A percentile compares a stretch with the other conserved stretches of the same genome.
These are phyloP conservation scores for Tulasnella sp. DNA, from an alignment of 768 basidiomycete species.

Conservation along the genomic window DNA sequence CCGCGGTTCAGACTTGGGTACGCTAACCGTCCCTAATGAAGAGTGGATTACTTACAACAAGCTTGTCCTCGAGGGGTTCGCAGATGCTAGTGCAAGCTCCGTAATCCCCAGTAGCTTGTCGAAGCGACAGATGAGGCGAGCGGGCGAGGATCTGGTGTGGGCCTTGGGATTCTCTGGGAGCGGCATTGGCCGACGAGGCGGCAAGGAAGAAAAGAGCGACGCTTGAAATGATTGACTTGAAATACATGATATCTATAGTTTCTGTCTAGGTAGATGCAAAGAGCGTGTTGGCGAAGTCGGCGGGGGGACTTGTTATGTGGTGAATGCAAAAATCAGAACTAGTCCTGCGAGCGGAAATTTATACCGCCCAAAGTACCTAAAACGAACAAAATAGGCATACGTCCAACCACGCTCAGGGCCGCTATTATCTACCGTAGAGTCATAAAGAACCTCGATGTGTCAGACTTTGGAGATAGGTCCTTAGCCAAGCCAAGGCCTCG, in stretches of 20 bases:
- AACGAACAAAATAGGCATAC: neutral
- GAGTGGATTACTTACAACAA: neutral
- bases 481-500: neutral
- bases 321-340: neutral
- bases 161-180: neutral
- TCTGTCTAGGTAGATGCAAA: neutral
- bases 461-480: neutral
- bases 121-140: neutral
- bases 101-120: neutral
- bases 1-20: neutral
- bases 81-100: neutral
- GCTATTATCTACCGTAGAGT: neutral
- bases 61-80: neutral
- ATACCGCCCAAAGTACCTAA: neutral
- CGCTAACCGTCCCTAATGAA: no score
- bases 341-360: neutral
- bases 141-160: neutral
- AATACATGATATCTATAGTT: neutral
- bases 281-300: neutral
- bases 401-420: neutral
- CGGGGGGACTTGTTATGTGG: neutral
- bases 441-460: neutral
- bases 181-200: neutral
- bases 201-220: neutral
- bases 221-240: neutral